phyloP scores from a whole-genome alignment of 352 stramenopile genomes.

The Phytophthora pluvialis region DNA sequence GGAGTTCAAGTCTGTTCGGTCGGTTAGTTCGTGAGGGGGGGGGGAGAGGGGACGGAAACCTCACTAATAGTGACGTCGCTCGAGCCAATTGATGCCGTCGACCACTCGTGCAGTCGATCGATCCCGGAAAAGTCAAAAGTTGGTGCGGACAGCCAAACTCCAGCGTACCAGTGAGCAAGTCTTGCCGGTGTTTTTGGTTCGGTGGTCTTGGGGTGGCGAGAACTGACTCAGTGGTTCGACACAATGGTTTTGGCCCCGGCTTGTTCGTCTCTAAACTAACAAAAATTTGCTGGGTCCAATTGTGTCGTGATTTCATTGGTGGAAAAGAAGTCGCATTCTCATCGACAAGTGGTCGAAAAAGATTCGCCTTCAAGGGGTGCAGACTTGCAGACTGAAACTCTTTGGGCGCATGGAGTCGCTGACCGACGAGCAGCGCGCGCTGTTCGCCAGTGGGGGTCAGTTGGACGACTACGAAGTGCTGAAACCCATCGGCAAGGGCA shows the following conservation, averaged over 20 bases:
- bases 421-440: conserved; percentile 68
- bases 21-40: neutral
- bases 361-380: conserved; percentile 23
- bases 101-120: conserved; percentile 28
- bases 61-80: conserved; percentile 18
- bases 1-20: neutral
- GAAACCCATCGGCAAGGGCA: conserved; percentile 93
- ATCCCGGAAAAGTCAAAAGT: conserved; percentile 29
- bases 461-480: conserved; percentile 84
- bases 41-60: neutral
- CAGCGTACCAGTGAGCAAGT: conserved; percentile 13
- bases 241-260: conserved; percentile 9
- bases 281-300: conserved; percentile 24
- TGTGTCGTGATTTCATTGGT: conserved; percentile 28
- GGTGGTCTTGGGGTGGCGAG: conserved; percentile 20
- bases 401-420: conserved; percentile 69
- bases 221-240: conserved; percentile 21
- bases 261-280: conserved; percentile 28
- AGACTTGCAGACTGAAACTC: conserved; percentile 21
- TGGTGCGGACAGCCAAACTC: neutral
- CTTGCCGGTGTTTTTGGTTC: conserved; percentile 17
- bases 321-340: neutral
- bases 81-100: conserved; percentile 24
- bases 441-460: conserved; percentile 64
- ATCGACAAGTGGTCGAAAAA: conserved; percentile 26